Base-by-base conservation (phyloP, 2,329 filamentous ascomycete genomes). In the Nigrospora osmanthi region DNA sequence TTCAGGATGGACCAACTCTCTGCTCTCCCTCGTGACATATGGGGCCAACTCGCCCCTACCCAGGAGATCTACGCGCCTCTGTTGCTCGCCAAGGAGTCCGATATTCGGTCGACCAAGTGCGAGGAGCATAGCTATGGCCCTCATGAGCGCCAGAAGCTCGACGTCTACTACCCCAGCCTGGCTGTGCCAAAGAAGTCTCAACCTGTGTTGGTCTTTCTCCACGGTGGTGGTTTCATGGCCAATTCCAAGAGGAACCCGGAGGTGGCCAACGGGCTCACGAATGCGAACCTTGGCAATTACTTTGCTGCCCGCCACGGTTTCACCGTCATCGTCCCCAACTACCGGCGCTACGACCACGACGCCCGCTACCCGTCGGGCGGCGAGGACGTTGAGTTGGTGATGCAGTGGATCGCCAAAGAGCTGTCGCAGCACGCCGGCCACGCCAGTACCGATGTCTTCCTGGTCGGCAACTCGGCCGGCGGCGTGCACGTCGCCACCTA, bases 381-480 rank as follows among this genome's bases (percentile, higher is more conserved):
- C 40, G 60, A 68, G 48, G 67, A 69, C 43, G 45, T 69, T 7
- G 53, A 52, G 34, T 43, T 61, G 15, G 61, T 58, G 3, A 49
- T 66, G 10, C 59, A 66, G 16, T 69, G 65, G 65, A 49, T 66
- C 43, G 47, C 43, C 30, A 38, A 45, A 5, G 54, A 52, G 28
- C 46, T 59, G 16, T 43, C 54, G 14, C 34, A 45, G 40, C 49
- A 49, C 35, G 49, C 52, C 2, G 56, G 59, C 2, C 52, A 53
- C 12, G 57, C 52, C 23, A 53, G 52, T 4, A 52, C 63, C 28
- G 59, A 68, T 44, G 40, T 69, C 1, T 63, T 62, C 45, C 43
- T 68, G 12, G 53, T 69, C 51, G 66, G 66, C 0, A 68, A 68
- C 47, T 68, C 66, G 4, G 66, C 65, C 2, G 66, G 66, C 10